Percentiles rank a stretch among this genome's conserved stretches.
Evolutionary conservation across 441 rosid species (phyloP).

Genomic region (Adansonia gregorii): DNA sequence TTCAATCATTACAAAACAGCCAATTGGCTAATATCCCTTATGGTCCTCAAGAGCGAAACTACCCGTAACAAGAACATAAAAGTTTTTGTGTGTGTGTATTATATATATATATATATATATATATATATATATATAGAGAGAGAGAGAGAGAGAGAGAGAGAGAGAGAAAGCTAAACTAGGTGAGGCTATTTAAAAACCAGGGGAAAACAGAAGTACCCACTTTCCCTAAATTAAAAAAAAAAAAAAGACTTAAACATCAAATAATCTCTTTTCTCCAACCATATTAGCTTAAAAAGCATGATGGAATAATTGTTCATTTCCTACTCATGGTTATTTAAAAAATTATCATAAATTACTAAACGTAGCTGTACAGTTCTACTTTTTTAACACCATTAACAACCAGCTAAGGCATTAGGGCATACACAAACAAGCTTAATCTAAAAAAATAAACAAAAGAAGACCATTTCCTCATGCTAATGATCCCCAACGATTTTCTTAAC

Average conservation of each 20-base stretch:
- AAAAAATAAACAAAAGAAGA: not conserved
- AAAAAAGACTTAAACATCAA: not conserved
- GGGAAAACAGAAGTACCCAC: not conserved
- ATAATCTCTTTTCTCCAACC: conserved; percentile 3
- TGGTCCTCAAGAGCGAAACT: conserved; percentile 1
- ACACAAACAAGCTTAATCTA: not conserved
- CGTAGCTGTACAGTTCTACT: not conserved
- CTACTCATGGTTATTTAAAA: not conserved
- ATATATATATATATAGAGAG: too few relatives aligned
- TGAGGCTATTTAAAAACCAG: not conserved
- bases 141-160: too few relatives aligned
- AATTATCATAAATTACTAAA: not conserved
- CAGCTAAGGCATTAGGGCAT: not conserved
- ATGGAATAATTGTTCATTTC: not conserved
- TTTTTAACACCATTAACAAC: not conserved
- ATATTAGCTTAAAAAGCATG: conserved; percentile 2
- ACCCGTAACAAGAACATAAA: not conserved
- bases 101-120: too few relatives aligned
- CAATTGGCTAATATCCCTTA: not conserved
- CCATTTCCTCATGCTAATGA: not conserved
- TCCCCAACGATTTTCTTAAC: not conserved
- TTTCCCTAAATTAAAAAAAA: not conserved
- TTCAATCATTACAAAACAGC: not conserved
- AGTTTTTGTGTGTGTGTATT: not conserved
- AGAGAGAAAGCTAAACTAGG: not conserved